These are phyloP conservation scores for Aspergillus fijiensis DNA, from an alignment of 2,329 filamentous ascomycete genomes.

Conservation along the genomic window DNA sequence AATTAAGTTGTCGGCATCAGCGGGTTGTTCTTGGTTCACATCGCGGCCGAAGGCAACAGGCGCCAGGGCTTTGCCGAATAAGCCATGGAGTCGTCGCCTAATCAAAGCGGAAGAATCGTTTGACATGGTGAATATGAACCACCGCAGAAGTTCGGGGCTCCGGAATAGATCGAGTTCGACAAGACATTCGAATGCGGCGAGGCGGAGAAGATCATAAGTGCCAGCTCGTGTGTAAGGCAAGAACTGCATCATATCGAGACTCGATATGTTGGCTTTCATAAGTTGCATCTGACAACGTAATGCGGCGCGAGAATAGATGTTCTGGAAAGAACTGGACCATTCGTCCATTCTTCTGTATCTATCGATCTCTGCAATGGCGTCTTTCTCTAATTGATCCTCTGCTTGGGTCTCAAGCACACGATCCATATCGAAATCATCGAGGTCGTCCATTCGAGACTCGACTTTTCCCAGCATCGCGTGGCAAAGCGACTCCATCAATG, in stretches of 20 bases:
- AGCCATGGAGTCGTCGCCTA: slow-evolving; percentile 51
- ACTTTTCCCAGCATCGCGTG: slow-evolving; percentile 52
- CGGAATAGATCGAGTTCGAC: slow-evolving; percentile 56
- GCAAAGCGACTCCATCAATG: slow-evolving; percentile 66
- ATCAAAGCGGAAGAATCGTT: slow-evolving; percentile 60
- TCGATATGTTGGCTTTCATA: slow-evolving; percentile 53
- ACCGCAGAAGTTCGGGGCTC: slow-evolving; percentile 53
- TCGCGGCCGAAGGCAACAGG: slow-evolving; percentile 59
- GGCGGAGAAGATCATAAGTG: slow-evolving; percentile 60
- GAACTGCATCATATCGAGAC: slow-evolving; percentile 56
- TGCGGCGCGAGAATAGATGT: slow-evolving; percentile 62
- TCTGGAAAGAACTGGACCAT: slow-evolving; percentile 66
- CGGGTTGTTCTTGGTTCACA: slow-evolving; percentile 32
- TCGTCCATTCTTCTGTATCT: slow-evolving; percentile 65
- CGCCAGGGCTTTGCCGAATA: slow-evolving; percentile 58
- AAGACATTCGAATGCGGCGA: slow-evolving; percentile 60
- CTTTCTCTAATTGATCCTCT: slow-evolving; percentile 56
- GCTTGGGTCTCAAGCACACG: slow-evolving; percentile 51
- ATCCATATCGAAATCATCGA: slow-evolving; percentile 48
- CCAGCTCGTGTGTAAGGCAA: slow-evolving; percentile 60
- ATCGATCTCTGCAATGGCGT: slow-evolving; percentile 61
- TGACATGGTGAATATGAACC: slow-evolving; percentile 57
- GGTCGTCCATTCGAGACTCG: slow-evolving; percentile 41
- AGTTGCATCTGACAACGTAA: slow-evolving; percentile 59
- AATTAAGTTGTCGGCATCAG: slow-evolving; percentile 49